Percentiles rank a stretch among this genome's conserved stretches.
Conservation (phyloP, 345 rosid species). For the Cardamine occulta region DNA sequence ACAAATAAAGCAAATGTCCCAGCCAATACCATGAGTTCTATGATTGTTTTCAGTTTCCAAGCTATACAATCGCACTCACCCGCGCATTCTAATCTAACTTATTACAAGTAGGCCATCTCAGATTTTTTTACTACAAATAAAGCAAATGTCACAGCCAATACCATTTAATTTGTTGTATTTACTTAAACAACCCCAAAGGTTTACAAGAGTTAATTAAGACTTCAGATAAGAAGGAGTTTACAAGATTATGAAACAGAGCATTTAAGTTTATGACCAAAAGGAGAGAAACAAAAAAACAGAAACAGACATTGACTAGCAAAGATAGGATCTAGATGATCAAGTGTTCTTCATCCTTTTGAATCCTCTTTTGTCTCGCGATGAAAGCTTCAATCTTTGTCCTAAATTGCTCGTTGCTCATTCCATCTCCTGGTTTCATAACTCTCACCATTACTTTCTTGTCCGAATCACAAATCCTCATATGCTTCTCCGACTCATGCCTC, state of each 20-base stretch:
- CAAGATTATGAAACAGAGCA: constrained; percentile 32
- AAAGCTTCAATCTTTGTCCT: constrained; percentile 65
- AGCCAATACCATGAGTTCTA: no score
- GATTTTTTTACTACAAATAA: not conserved
- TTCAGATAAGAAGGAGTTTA: constrained; percentile 11
- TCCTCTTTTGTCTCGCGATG: constrained; percentile 80
- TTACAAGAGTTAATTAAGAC: constrained; percentile 17
- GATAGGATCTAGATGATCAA: constrained; percentile 36
- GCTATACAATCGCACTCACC: no score
- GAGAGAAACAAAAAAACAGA: not conserved
- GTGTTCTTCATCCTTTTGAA: constrained; percentile 64
- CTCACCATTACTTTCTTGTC: constrained; percentile 38
- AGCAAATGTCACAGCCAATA: constrained; percentile 3
- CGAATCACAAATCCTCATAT: constrained; percentile 40
- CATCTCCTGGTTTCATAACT: constrained; percentile 52
- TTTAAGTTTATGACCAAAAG: constrained; percentile 7
- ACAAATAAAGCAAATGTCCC: no score
- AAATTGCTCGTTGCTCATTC: constrained; percentile 80
- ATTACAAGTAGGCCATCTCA: not conserved
- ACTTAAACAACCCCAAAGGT: constrained; percentile 12
- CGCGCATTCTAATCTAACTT: not conserved
- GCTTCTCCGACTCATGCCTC: constrained; percentile 55
- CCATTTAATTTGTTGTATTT: constrained; percentile 14
- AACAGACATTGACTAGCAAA: constrained; percentile 9
- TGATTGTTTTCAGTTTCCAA: no score